A percentile compares a stretch with the other conserved stretches of the same genome.
Conservation (phyloP, 257 asterid genomes). For the Nyctanthes arbortristis region DNA sequence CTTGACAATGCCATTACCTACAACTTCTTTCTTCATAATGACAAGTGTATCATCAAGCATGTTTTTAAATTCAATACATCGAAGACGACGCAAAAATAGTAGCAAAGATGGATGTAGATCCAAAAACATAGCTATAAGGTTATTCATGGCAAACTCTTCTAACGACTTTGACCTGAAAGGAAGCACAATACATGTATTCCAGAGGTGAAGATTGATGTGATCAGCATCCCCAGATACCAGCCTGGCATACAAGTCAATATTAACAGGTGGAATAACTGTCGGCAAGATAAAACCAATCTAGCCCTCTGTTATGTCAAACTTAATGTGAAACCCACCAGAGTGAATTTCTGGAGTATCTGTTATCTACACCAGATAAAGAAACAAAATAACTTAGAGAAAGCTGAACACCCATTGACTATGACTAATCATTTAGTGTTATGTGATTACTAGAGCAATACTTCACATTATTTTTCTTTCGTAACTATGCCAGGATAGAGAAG, state of each 20-base stretch:
- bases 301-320: conserved; percentile 86
- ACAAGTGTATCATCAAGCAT: conserved; percentile 58
- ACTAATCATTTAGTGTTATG: conserved; percentile 4
- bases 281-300: conserved; percentile 98
- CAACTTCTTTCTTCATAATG: conserved; percentile 78
- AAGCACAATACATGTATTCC: conserved; percentile 94
- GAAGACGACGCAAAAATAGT: conserved; percentile 85
- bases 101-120: conserved; percentile 92
- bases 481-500: no score
- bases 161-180: conserved; percentile 67
- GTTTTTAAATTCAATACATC: conserved; percentile 74
- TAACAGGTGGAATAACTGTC: conserved; percentile 79
- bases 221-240: conserved; percentile 53
- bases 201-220: conserved; percentile 34
- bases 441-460: no score
- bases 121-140: conserved; percentile 76
- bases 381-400: conserved; percentile 1
- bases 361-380: conserved; percentile 39
- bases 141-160: conserved; percentile 55
- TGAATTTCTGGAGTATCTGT: conserved; percentile 97
- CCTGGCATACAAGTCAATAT: conserved; percentile 57
- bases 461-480: no score
- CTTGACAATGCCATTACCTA: conserved; percentile 75
- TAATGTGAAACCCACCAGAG: conserved; percentile 89
- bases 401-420: no score